Evolutionary conservation across 164 flowering plant genomes (phyloP), one percentile per base, ranked within the genome.

Genomic region (Macadamia tetraphylla): DNA sequence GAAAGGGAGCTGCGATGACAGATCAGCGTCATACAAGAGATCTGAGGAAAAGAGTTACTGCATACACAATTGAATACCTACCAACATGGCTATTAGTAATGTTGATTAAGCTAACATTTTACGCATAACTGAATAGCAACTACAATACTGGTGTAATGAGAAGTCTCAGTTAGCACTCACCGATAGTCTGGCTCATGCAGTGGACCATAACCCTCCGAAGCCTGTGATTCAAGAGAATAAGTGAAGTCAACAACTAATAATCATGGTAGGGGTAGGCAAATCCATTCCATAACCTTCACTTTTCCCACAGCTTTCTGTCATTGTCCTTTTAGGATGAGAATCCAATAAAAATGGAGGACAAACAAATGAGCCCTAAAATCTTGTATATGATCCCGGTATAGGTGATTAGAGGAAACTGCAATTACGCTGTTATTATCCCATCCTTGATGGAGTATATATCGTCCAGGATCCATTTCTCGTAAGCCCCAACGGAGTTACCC

Each of bases 401-500:
- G 78, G 93, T 88, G 86, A 84, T 86, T 87, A 90, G 86, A 88
- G 87, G 84, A 91, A 92, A 92, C 97, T 90, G 83, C 98, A 92
- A 91, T 95, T 95, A 95, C 98, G 97, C 98, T 95, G 98, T 91
- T 91, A 92, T 88, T 90, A 80, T 95, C 98, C 98, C 99, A 95
- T 91, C 98, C 94, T 82, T 89, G 98, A 85, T 85, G 98, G 79
- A 72, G 88, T 77, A 85, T 93, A 85, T 87, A 89, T 84, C 97
- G 98, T 70, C 93, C 90, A 76, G 87, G 94, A 80, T 95, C 99
- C 99, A 95, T 92, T 79, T 75, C 81, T 75, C 49, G 78, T 67
- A 63, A 74, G 75, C 73, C 74, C 55, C 69, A 65, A 63, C 62
- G 68, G 58, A 65, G 73, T 64, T 73, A 73, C 75, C 81, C 88